Base-by-base conservation (phyloP, 169 alveolate genomes). In the Condylostoma magnum region DNA sequence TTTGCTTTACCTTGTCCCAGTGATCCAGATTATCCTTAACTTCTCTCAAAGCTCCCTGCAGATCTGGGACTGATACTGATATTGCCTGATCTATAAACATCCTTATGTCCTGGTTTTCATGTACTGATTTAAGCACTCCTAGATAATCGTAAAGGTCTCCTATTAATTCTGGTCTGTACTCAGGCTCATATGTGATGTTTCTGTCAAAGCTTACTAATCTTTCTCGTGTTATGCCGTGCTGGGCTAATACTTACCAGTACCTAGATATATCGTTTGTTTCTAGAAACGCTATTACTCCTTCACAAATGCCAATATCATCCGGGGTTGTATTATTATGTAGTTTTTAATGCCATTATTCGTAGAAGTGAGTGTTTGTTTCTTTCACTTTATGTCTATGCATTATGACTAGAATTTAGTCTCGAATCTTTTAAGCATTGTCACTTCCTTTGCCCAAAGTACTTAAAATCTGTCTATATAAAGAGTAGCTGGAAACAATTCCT, bases 271-370 rank as follows among this genome's bases (percentile, higher is more conserved):
- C 96, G 70, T 82, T 80, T 15, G 82, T 70, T 65, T 85, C 83
- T 46, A 87, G 84, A 73, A 69, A 95, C 4, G 93, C 95, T 56
- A 95, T 84, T 50, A 93, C 76, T 38, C 95, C 96, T 69, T 91
- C 93, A 69, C 96, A 93, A 51, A 95, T 95, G 51, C 90, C 92
- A 55, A 95, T 89, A 82, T 95, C 98, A 74, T 92, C 98, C 0
- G 97, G 97, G 20, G 98, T 92, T 55, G 98, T 95, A 76, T 95
- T 95, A 82, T 95, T 95, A 84, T 95, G 98, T 46, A 95, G 80
- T 76, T 95, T 95, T 80, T 95, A 95, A 83, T 95, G 98, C 98
- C 98, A 95, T 84, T 95, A 95, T 56, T 95, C 98, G 79, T 92
- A 92, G 80, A 55, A 25, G 18, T 28, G 47, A 55, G 1, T 47